Evolutionary conservation across 2,329 filamentous ascomycete species (phyloP), one percentile per base, ranked within the genome.

Genomic region (Epichloe hybrida): DNA sequence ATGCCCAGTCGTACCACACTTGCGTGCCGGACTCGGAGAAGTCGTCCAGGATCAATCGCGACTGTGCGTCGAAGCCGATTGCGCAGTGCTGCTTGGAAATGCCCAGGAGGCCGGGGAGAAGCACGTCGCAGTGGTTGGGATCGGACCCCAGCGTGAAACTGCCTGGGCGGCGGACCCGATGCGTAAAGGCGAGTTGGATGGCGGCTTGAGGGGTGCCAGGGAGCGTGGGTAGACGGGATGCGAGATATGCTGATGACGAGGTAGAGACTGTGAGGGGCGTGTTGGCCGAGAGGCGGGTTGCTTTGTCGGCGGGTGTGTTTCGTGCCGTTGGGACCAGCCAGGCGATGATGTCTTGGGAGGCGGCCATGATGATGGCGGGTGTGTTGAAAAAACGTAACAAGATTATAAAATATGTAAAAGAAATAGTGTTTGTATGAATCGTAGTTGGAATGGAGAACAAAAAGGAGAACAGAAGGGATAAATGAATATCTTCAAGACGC

Each of bases 1-100:
- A 65, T 51, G 64, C 63, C 63, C 64, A 68, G 51, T 69, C 67
- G 57, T 68, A 70, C 69, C 69, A 71, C 34, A 71, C 67, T 46
- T 68, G 64, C 1, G 69, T 71, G 13, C 69, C 69, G 17, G 48
- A 36, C 37, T 60, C 59, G 2, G 68, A 70, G 43, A 64, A 65
- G 57, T 71, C 69, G 48, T 65, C 61, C 8, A 71, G 63, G 4
- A 69, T 58, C 38, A 71, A 63, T 31, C 68, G 59, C 15, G 61
- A 61, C 49, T 68, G 61, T 20, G 60, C 60, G 55, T 70, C 68
- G 47, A 71, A 71, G 56, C 64, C 61, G 49, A 71, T 38, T 44
- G 60, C 58, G 60, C 68, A 70, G 57, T 71, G 69, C 48, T 61
- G 60, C 11, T 62, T 55, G 9, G 64, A 60, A 45, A 71, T 62